phyloP scores from a whole-genome alignment of 78 protist genomes.

The Dictyostelium firmibasis region DNA sequence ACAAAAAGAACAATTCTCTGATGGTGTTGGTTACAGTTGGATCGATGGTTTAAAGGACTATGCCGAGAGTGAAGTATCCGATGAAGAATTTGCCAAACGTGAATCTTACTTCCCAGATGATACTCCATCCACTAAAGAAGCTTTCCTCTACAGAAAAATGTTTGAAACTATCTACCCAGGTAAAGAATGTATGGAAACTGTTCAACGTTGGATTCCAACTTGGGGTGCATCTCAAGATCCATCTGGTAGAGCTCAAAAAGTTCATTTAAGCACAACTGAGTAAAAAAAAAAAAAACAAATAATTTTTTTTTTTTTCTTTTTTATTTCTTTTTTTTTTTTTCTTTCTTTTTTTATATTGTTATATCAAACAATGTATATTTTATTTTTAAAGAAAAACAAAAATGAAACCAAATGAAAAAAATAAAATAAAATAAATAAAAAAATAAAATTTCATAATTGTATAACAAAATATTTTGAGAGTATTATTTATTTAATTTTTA shows the following conservation, averaged over 20 bases:
- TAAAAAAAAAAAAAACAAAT: neutral
- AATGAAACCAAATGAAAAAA: neutral
- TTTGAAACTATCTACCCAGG: slow-evolving; percentile 82
- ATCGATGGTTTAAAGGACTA: slow-evolving; percentile 89
- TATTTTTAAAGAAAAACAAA: neutral
- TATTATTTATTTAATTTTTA: neutral
- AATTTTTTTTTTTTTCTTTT: neutral
- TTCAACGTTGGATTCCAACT: slow-evolving; percentile 79
- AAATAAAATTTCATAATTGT: neutral
- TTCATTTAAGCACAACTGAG: slow-evolving; percentile 1
- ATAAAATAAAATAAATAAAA: neutral
- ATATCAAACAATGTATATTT: neutral
- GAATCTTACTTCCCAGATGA: slow-evolving; percentile 87
- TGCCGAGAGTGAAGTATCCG: slow-evolving; percentile 79
- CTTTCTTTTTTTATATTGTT: neutral
- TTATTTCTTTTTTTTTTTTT: neutral
- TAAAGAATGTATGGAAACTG: slow-evolving; percentile 51
- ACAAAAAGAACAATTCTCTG: slow-evolving; percentile 93
- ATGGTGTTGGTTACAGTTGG: slow-evolving; percentile 96
- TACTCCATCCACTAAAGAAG: slow-evolving; percentile 95
- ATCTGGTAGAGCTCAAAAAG: slow-evolving; percentile 83
- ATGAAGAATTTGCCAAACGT: slow-evolving; percentile 69
- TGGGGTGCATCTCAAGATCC: slow-evolving; percentile 85
- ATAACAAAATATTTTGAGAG: no score
- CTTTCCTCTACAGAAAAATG: slow-evolving; percentile 87